phyloP scores from a whole-genome alignment of 495 filamentous ascomycete species.

The Podospora pseudopauciseta region DNA sequence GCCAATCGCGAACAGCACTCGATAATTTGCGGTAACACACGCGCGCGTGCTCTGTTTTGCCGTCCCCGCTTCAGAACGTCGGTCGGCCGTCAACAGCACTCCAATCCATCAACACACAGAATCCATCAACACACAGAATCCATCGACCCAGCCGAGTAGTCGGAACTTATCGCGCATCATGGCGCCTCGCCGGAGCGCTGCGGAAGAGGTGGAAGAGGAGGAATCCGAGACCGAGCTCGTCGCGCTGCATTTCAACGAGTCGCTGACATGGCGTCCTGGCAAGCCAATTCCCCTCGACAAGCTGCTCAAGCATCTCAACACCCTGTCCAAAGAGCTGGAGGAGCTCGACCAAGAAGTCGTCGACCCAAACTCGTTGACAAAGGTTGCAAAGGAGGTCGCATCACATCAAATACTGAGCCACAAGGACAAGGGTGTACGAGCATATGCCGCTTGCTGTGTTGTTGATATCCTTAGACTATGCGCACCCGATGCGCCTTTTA shows the following conservation, averaged over 20 bases:
- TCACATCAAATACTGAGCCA: slow-evolving; percentile 77
- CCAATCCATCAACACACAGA: neutral
- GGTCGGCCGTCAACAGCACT: neutral
- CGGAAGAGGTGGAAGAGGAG: slow-evolving; percentile 30
- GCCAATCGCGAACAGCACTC: slow-evolving; percentile 10
- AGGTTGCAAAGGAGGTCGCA: slow-evolving; percentile 85
- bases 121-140: neutral
- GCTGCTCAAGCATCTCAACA: slow-evolving; percentile 73
- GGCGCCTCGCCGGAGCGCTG: slow-evolving; percentile 37
- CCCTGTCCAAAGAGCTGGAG: slow-evolving; percentile 76
- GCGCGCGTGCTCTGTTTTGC: neutral
- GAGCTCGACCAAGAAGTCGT: slow-evolving; percentile 85
- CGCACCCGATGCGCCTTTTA: slow-evolving; percentile 94
- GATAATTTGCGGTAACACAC: slow-evolving; percentile 10
- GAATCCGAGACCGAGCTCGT: slow-evolving; percentile 30
- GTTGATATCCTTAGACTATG: slow-evolving; percentile 92
- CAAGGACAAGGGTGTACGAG: slow-evolving; percentile 88
- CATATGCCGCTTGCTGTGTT: slow-evolving; percentile 82
- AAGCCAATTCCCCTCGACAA: slow-evolving; percentile 81
- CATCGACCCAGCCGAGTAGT: neutral
- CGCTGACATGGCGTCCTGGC: slow-evolving; percentile 87
- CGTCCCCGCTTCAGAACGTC: slow-evolving; percentile 3
- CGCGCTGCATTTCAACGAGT: slow-evolving; percentile 71
- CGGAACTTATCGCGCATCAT: slow-evolving; percentile 25
- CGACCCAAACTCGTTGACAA: slow-evolving; percentile 71